Base-by-base conservation (phyloP, 345 rosid genomes). In the Turritis glabra region DNA sequence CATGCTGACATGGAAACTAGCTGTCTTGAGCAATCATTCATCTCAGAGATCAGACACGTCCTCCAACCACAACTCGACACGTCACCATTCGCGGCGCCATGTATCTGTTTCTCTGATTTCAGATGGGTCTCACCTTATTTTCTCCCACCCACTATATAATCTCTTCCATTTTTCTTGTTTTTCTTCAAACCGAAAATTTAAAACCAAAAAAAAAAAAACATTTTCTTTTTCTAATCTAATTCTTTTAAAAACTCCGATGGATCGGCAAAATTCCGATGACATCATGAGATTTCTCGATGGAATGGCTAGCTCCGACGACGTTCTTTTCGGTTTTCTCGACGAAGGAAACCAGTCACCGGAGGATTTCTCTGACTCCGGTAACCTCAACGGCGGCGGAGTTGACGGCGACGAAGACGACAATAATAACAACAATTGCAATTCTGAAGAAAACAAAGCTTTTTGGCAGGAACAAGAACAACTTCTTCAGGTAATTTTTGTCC, bases 391-490 rank as follows among this genome's bases (percentile, higher is more conserved):
- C 41, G 69, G 43, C 52, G 57, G 8, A 13, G 82, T 69, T 7
- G 46, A 40, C 3, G 82, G 50, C 9, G 72, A 67, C 1, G 67
- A 70, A 7, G 74, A 80, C 1, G 83, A 73, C 5, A 77, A 44
- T 3, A 80, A 67, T 21, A 76, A 13, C 12, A 33, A 33, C 21
- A 11, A 67, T 4, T 52, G 71, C 61, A 56, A 66, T 67, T 73
- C 73, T 13, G 86, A 87, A 75, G 90, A 83, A 72, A 83, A 44
- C 47, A 89, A 17, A 62, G 76, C 29, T n/a, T 91, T 88, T 48
- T 94, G 97, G 98, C 88, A 87, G 7, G 67, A 84, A 6, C 96
- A 94, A 59, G 86, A 81, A 44, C 82, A 87, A 54, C 86, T 88
- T 69, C 86, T 94, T 8, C 90, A 87, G 95, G 98, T 94, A 77